phyloP scores from a whole-genome alignment of 23 red algal species.

The Gracilaria domingensis region DNA sequence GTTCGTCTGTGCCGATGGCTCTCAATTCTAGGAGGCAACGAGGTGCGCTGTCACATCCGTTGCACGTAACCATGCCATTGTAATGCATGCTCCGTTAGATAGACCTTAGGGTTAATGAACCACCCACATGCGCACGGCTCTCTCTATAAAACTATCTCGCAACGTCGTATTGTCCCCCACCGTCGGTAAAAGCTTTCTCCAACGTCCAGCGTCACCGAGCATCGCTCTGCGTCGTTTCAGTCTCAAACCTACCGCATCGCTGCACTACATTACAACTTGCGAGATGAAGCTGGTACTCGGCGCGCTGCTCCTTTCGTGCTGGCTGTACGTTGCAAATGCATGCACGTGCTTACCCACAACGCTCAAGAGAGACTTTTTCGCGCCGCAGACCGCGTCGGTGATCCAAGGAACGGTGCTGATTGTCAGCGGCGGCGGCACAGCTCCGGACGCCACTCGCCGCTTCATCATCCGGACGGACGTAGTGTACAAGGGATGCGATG shows the following conservation, averaged over 20 bases:
- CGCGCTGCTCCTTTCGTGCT: not conserved
- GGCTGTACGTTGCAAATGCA: not conserved
- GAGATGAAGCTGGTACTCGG: not conserved
- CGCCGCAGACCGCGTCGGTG: not conserved
- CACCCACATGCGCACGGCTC: no score
- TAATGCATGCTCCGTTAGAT: not conserved
- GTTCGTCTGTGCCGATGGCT: no score
- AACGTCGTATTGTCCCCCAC: no score
- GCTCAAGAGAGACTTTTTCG: constrained; percentile 23
- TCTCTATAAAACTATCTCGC: no score
- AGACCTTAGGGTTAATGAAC: no score
- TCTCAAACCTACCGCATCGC: no score
- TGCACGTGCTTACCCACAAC: constrained; percentile 10
- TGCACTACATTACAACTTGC: no score
- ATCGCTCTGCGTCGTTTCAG: no score
- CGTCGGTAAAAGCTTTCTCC: no score
- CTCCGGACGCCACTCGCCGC: not conserved
- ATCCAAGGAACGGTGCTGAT: constrained; percentile 15
- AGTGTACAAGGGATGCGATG: constrained; percentile 24
- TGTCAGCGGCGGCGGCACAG: no score
- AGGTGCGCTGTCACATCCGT: not conserved
- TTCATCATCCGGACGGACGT: not conserved
- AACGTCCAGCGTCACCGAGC: no score
- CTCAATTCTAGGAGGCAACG: not conserved
- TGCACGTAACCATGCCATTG: not conserved